phyloP scores from a whole-genome alignment of 148 eudicot genomes.

The Limonium bicolor region DNA sequence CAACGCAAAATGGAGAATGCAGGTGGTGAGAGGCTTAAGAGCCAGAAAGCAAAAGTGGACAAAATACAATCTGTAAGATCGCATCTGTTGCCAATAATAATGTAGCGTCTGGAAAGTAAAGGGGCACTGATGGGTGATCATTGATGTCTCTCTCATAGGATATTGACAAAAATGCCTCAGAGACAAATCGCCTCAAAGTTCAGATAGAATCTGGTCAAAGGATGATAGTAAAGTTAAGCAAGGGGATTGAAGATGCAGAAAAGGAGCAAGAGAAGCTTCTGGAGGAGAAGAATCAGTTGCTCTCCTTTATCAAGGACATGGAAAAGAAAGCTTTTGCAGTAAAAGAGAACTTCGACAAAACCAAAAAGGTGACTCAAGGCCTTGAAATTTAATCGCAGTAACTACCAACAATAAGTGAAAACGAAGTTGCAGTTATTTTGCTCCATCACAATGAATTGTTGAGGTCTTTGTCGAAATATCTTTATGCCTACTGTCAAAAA shows the following conservation, averaged over 20 bases:
- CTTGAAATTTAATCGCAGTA: too few species aligned
- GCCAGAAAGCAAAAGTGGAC: constrained; percentile 58
- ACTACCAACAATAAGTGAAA: too few species aligned
- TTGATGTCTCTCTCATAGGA: constrained; percentile 28
- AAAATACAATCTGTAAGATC: constrained; percentile 82
- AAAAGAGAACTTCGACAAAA: constrained; percentile 64
- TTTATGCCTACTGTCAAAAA: too few species aligned
- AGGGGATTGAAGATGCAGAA: constrained; percentile 78
- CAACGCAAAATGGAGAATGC: constrained; percentile 89
- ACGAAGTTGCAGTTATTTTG: too few species aligned
- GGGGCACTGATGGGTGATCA: neutral
- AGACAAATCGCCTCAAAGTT: constrained; percentile 84
- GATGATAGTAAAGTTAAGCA: constrained; percentile 57
- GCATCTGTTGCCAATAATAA: neutral
- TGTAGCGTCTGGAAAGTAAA: neutral
- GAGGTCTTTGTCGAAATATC: too few species aligned
- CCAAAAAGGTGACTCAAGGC: constrained; percentile 53
- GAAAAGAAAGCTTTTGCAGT: constrained; percentile 73
- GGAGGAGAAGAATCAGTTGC: constrained; percentile 46
- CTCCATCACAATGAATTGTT: too few species aligned
- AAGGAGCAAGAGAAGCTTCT: constrained; percentile 57
- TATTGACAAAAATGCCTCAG: constrained; percentile 71
- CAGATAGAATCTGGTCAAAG: constrained; percentile 87
- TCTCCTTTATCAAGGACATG: constrained; percentile 48
- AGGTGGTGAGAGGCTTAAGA: constrained; percentile 79